A percentile compares a stretch with the other conserved stretches of the same genome.
Evolutionary conservation across 2,329 filamentous ascomycete genomes (phyloP).

Genomic region (Aspergillus niger): DNA sequence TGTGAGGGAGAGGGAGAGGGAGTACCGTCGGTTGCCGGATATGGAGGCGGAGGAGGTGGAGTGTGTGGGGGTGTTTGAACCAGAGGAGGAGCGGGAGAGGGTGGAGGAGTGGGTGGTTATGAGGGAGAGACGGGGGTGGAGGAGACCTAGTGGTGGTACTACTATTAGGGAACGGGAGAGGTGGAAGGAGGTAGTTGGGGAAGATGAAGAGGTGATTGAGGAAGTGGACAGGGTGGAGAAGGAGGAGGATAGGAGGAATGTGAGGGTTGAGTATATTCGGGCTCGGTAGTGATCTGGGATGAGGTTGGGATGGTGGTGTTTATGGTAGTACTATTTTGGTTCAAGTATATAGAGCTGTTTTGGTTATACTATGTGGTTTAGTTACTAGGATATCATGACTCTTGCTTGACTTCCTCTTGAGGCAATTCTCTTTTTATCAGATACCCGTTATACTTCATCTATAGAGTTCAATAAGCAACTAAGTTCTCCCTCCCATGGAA

Average conservation of each 20-base stretch:
- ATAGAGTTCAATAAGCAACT: background rate
- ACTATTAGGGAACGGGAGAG: background rate
- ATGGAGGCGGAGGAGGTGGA: constrained; percentile 3
- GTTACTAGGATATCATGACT: no score
- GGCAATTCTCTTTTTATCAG: background rate
- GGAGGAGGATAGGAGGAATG: background rate
- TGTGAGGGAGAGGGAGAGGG: background rate
- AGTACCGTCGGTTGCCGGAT: background rate
- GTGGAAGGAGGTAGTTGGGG: background rate
- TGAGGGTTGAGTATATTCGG: constrained; percentile 21
- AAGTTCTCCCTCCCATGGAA: background rate
- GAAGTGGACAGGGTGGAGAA: background rate
- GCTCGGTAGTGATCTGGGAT: constrained; percentile 3
- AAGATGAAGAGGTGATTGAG: constrained; percentile 1
- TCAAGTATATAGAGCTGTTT: background rate
- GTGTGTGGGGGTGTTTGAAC: constrained; percentile 19
- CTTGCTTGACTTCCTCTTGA: background rate
- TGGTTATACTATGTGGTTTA: no score
- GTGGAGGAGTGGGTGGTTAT: constrained; percentile 1
- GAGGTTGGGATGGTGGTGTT: background rate
- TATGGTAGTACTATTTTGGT: no score
- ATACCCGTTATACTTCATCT: no score
- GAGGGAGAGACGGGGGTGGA: constrained; percentile 4
- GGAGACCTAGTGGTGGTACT: background rate
- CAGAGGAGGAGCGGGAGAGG: constrained; percentile 2